phyloP scores from a whole-genome alignment of 768 basidiomycete species.

The Serendipita sp. region DNA sequence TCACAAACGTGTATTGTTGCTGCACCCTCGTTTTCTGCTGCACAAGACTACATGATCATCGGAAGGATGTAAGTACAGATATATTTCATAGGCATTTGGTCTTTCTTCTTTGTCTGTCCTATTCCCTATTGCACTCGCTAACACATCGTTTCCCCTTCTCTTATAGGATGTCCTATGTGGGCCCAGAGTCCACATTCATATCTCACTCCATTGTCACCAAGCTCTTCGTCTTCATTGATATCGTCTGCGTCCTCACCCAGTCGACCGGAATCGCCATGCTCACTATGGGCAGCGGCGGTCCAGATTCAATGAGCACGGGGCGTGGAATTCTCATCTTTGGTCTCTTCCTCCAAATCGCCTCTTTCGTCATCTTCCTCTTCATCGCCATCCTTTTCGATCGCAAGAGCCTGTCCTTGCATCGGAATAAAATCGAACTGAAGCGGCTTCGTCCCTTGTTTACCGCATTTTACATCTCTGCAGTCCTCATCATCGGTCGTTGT shows the following conservation, averaged over 20 bases:
- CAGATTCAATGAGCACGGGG: background rate
- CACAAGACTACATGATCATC: conserved; percentile 4
- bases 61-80: background rate
- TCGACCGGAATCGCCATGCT: background rate
- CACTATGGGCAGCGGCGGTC: background rate
- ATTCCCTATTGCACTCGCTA: background rate
- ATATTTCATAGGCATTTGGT: too few relatives aligned
- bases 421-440: background rate
- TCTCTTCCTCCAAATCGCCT: background rate
- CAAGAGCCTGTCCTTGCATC: too few relatives aligned
- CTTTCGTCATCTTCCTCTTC: background rate
- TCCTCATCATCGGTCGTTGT: conserved; percentile 1
- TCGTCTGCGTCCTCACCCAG: background rate
- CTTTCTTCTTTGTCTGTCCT: background rate
- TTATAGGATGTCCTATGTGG: background rate
- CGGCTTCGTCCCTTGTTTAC: background rate
- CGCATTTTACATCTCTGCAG: background rate
- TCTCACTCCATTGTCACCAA: conserved; percentile 1
- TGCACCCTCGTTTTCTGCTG: background rate
- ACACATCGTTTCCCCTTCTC: background rate
- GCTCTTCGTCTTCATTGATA: conserved; percentile 1
- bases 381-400: background rate
- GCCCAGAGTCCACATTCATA: background rate
- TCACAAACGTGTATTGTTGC: conserved; percentile 3
- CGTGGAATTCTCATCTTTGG: background rate